These are phyloP conservation scores for Mycena polygramma DNA, from an alignment of 768 basidiomycete genomes.

Conservation along the genomic window DNA sequence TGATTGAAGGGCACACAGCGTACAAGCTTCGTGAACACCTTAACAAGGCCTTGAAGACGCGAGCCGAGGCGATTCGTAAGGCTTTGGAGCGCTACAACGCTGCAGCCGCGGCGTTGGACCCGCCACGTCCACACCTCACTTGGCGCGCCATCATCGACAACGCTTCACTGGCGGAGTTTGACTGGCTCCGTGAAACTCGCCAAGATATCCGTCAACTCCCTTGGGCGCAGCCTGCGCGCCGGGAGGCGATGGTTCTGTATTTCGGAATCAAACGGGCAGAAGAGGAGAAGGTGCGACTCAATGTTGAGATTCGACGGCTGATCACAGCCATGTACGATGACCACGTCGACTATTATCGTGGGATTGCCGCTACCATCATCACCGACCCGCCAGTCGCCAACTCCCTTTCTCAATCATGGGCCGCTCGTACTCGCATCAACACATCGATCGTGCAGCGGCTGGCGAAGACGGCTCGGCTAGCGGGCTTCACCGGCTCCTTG, in stretches of 20 bases:
- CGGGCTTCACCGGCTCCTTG: slow-evolving; percentile 3
- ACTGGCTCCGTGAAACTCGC: slow-evolving; percentile 46
- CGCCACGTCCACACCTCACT: too few relatives aligned
- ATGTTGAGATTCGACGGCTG: slow-evolving; percentile 49
- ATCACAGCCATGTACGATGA: slow-evolving; percentile 46
- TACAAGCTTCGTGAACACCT: slow-evolving; percentile 20
- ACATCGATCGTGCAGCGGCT: slow-evolving; percentile 6
- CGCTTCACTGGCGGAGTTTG: slow-evolving; percentile 46
- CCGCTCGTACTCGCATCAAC: too few relatives aligned
- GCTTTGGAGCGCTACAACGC: too few relatives aligned
- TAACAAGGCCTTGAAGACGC: background rate
- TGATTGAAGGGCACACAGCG: background rate
- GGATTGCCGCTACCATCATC: slow-evolving; percentile 1
- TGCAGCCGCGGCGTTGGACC: too few relatives aligned
- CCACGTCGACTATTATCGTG: slow-evolving; percentile 12
- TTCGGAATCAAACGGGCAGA: slow-evolving; percentile 45
- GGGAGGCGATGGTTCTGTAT: slow-evolving; percentile 44
- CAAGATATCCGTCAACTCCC: slow-evolving; percentile 43
- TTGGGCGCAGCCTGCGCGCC: slow-evolving; percentile 45
- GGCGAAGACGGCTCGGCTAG: background rate
- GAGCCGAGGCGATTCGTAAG: too few relatives aligned
- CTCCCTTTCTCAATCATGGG: too few relatives aligned
- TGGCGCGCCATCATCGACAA: slow-evolving; percentile 32
- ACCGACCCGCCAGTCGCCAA: background rate
- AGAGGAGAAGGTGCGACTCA: slow-evolving; percentile 49